Percentiles rank a stretch among this genome's conserved stretches.
Evolutionary conservation across 179 eudicot genomes (phyloP).

Genomic region (Silene noctiflora): DNA sequence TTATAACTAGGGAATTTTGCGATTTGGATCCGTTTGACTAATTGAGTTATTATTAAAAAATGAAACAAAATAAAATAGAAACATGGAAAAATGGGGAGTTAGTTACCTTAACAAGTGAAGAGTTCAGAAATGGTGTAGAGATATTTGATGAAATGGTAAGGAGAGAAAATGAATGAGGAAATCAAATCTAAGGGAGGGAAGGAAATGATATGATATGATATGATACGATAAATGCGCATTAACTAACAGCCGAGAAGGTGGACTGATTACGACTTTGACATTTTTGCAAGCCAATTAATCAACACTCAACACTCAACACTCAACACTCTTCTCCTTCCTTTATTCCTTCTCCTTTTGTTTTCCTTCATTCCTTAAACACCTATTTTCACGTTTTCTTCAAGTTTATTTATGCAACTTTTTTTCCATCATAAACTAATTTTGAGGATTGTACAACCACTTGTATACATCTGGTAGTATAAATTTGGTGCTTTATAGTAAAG

Average conservation of each 20-base stretch:
- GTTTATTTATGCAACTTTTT: too few species aligned
- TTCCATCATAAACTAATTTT: too few species aligned
- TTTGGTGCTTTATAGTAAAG: too few species aligned
- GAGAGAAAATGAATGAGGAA: background rate
- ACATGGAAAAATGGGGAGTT: background rate
- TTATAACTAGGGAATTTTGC: too few species aligned
- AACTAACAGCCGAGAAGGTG: background rate
- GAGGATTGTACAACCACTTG: too few species aligned
- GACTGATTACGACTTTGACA: too few species aligned
- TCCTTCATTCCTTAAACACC: too few species aligned
- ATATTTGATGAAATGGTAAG: constrained; percentile 7
- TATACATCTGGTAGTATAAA: too few species aligned
- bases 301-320: background rate
- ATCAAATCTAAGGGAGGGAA: too few species aligned
- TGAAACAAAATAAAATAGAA: background rate
- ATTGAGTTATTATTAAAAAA: background rate
- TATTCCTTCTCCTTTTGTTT: background rate
- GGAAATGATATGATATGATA: background rate
- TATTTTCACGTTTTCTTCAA: too few species aligned
- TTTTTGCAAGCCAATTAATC: background rate
- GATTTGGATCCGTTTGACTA: too few species aligned
- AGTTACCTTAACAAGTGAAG: background rate
- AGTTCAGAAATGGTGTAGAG: background rate
- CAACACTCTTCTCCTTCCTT: background rate
- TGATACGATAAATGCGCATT: background rate